phyloP scores from a whole-genome alignment of 164 flowering plant species.

The Magnolia changhungtana region DNA sequence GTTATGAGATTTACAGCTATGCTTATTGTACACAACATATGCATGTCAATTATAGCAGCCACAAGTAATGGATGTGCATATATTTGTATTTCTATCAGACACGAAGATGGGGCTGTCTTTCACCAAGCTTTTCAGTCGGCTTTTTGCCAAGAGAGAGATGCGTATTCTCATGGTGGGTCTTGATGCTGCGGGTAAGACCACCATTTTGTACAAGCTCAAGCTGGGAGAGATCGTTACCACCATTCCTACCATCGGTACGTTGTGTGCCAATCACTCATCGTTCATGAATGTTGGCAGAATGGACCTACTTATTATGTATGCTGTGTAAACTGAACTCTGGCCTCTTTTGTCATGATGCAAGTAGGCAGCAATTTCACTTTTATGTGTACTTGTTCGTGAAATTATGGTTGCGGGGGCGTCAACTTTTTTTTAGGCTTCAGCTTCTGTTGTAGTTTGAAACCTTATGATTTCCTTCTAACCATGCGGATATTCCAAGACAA shows the following conservation, averaged over 20 bases:
- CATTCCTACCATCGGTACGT: slow-evolving; percentile 67
- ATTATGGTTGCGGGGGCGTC: not conserved
- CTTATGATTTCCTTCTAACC: not conserved
- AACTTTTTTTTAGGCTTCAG: not conserved
- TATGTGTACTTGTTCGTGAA: not conserved
- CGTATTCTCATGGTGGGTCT: slow-evolving; percentile 71
- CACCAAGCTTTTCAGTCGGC: slow-evolving; percentile 66
- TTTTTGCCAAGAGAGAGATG: slow-evolving; percentile 74
- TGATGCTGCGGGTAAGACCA: slow-evolving; percentile 69
- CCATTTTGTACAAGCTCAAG: slow-evolving; percentile 63
- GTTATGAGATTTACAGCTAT: too few relatives aligned
- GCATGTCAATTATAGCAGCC: too few relatives aligned
- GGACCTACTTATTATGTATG: not conserved
- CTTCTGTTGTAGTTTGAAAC: not conserved
- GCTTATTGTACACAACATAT: too few relatives aligned
- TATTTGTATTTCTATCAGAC: slow-evolving; percentile 8
- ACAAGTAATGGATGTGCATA: too few relatives aligned
- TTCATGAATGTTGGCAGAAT: not conserved
- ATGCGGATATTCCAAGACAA: not conserved
- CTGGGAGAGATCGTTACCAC: slow-evolving; percentile 72
- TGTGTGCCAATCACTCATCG: not conserved
- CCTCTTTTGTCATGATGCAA: not conserved
- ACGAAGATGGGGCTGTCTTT: slow-evolving; percentile 64
- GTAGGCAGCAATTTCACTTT: not conserved
- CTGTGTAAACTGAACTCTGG: not conserved